Conservation (phyloP, 2,329 filamentous ascomycete species). For the Aspergillus spinulosporus region DNA sequence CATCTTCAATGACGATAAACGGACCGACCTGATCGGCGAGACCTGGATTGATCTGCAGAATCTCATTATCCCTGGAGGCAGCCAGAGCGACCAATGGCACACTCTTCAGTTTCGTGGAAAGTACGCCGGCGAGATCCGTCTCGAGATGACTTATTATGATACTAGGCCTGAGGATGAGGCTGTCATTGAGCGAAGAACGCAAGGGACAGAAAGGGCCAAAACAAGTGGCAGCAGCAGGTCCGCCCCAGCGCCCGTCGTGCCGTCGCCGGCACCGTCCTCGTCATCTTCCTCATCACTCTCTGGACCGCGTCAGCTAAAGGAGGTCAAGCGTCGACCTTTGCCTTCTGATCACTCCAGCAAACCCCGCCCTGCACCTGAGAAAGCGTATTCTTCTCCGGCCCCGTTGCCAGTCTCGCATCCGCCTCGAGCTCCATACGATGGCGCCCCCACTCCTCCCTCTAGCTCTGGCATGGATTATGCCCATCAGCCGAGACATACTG, state of each 20-base stretch:
- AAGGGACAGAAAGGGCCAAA: constrained; percentile 39
- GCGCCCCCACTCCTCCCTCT: constrained; percentile 37
- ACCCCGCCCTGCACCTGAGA: constrained; percentile 47
- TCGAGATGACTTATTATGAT: constrained; percentile 97
- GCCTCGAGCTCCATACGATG: constrained; percentile 30
- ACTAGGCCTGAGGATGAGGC: constrained; percentile 78
- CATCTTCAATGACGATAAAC: constrained; percentile 97
- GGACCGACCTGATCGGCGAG: constrained; percentile 93
- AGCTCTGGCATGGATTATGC: constrained; percentile 67
- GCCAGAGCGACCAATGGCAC: constrained; percentile 95
- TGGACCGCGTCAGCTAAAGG: constrained; percentile 56
- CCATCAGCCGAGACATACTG: constrained; percentile 74
- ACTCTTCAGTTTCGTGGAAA: constrained; percentile 83
- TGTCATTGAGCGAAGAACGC: constrained; percentile 55
- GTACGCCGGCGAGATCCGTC: constrained; percentile 90
- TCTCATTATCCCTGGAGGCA: constrained; percentile 80
- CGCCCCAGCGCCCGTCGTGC: constrained; percentile 11
- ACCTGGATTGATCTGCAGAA: constrained; percentile 81
- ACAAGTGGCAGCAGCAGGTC: constrained; percentile 24
- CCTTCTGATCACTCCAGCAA: constrained; percentile 71
- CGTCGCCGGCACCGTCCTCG: constrained; percentile 2
- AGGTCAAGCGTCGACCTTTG: constrained; percentile 79
- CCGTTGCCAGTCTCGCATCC: constrained; percentile 34
- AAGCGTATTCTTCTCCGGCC: constrained; percentile 29
- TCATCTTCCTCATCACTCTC: constrained; percentile 33